Conservation (phyloP, 768 basidiomycete species). For the Leccinum disarticulatum region DNA sequence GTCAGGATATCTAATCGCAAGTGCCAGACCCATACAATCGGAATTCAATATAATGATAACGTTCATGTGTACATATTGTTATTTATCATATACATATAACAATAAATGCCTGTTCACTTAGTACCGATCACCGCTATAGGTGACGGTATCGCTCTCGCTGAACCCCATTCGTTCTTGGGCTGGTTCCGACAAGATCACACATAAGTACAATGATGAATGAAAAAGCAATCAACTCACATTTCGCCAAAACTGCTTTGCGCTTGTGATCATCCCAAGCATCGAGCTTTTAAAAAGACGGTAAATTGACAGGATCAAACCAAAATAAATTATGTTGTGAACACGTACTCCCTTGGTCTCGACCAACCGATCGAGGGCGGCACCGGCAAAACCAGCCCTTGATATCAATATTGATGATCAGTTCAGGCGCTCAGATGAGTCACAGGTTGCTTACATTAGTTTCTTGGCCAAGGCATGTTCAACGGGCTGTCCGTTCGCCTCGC, state of each 20-base stretch:
- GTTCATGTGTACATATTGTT: background rate
- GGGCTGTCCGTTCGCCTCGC: conserved; percentile 13
- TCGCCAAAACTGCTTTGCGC: background rate
- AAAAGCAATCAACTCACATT: background rate
- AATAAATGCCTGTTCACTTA: background rate
- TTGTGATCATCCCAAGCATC: conserved; percentile 5
- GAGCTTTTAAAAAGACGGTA: background rate
- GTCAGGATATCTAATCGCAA: no score
- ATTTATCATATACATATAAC: background rate
- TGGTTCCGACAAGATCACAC: background rate
- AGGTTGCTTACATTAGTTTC: conserved; percentile 17
- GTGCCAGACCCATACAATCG: no score
- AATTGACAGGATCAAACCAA: background rate
- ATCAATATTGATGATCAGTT: background rate
- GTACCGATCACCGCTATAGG: background rate
- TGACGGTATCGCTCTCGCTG: background rate
- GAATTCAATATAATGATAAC: background rate
- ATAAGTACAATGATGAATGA: background rate
- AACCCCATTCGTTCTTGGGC: background rate
- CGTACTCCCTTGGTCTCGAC: conserved; percentile 24
- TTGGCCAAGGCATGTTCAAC: conserved; percentile 24
- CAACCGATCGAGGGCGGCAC: conserved; percentile 4
- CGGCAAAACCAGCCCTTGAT: conserved; percentile 13
- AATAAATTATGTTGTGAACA: background rate
- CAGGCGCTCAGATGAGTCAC: background rate